Evolutionary conservation across 495 filamentous ascomycete genomes (phyloP).

Genomic region (Polyplosphaeria fusca): DNA sequence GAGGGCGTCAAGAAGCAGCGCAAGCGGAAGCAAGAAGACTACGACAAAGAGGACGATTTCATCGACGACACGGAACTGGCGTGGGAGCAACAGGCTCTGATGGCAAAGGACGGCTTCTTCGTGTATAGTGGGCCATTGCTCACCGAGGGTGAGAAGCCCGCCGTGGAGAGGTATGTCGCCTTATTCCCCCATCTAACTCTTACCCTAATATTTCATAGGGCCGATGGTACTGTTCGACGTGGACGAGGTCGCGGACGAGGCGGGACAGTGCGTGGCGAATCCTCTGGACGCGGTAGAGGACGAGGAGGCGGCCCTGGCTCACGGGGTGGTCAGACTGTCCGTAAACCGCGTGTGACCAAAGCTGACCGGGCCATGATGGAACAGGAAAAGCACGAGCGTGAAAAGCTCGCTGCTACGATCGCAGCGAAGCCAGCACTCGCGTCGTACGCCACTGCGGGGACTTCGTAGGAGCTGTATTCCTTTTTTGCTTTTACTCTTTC

Average conservation of each 20-base stretch:
- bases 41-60: conserved; percentile 94
- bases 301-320: conserved; percentile 68
- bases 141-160: conserved; percentile 84
- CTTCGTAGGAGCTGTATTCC: conserved; percentile 12
- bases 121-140: conserved; percentile 49
- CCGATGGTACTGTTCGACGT: conserved; percentile 72
- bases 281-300: conserved; percentile 44
- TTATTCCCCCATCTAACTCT: background rate
- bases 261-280: conserved; percentile 45
- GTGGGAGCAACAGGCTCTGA: conserved; percentile 93
- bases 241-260: conserved; percentile 70
- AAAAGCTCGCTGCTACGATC: conserved; percentile 48
- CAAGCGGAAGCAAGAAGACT: conserved; percentile 89
- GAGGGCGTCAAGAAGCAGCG: conserved; percentile 60
- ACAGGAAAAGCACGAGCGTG: conserved; percentile 67
- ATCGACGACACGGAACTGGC: conserved; percentile 94
- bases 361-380: conserved; percentile 62
- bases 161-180: conserved; percentile 62
- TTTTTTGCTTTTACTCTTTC: too few species aligned
- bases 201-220: conserved; percentile 50
- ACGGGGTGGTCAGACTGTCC: conserved; percentile 67
- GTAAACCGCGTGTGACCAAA: conserved; percentile 80
- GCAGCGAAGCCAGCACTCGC: conserved; percentile 46
- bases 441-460: conserved; percentile 49
- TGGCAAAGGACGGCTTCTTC: conserved; percentile 69